phyloP scores from a whole-genome alignment of 139 green algal species.

The Chlamydomonas eustigma region DNA sequence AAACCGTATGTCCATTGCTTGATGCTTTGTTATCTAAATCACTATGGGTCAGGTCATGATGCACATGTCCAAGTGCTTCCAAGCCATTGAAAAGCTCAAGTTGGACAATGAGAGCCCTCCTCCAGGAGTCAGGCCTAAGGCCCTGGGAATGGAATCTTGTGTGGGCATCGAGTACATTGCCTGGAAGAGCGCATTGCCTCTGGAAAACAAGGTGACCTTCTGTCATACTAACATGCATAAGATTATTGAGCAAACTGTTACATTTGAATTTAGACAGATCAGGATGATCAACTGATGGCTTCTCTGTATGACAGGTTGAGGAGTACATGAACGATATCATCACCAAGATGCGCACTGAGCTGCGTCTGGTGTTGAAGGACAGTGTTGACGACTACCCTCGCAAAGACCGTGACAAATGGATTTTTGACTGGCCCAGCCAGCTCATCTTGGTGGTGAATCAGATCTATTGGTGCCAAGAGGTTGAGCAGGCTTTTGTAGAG shows the following conservation, averaged over 20 bases:
- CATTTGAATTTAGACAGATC: too few species aligned
- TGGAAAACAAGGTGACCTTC: conserved; percentile 79
- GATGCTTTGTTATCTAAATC: too few species aligned
- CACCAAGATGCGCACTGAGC: conserved; percentile 77
- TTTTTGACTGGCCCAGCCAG: conserved; percentile 84
- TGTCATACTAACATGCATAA: too few species aligned
- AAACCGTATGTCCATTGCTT: not conserved
- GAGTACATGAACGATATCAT: conserved; percentile 86
- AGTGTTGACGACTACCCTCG: conserved; percentile 69
- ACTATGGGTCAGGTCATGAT: conserved; percentile 78
- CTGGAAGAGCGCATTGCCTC: conserved; percentile 58
- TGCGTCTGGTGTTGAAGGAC: conserved; percentile 62
- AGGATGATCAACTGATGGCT: too few species aligned
- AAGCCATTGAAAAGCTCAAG: conserved; percentile 83
- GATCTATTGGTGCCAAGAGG: conserved; percentile 87
- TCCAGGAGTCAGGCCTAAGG: conserved; percentile 56
- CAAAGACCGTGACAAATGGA: conserved; percentile 73
- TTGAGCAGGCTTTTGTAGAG: conserved; percentile 70
- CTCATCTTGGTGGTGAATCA: conserved; percentile 88
- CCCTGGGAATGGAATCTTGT: conserved; percentile 77
- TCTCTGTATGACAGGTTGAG: conserved; percentile 60
- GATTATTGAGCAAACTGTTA: too few species aligned
- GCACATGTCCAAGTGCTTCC: conserved; percentile 90
- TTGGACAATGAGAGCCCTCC: conserved; percentile 61
- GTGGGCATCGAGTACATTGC: conserved; percentile 76